phyloP scores from a whole-genome alignment of 441 rosid genomes.

The Theobroma grandiflorum region DNA sequence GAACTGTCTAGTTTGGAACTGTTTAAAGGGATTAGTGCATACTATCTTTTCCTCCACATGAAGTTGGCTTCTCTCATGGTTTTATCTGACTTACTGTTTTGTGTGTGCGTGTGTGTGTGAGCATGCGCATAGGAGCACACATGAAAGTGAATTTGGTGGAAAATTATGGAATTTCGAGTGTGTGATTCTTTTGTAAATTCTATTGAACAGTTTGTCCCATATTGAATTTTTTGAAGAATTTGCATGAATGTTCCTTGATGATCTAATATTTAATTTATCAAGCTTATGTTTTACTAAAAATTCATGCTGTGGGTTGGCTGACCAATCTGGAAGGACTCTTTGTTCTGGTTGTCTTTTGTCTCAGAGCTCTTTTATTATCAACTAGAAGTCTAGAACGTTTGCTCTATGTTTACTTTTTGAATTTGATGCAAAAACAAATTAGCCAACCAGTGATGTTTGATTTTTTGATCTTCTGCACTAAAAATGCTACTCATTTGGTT shows the following conservation, averaged over 20 bases:
- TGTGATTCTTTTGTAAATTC: not conserved
- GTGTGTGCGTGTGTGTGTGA: no score
- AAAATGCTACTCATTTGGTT: not conserved
- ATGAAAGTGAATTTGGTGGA: no score
- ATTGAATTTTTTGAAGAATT: not conserved
- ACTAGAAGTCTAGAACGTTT: not conserved
- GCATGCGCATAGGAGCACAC: no score
- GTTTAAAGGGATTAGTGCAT: no score
- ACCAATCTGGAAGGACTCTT: not conserved
- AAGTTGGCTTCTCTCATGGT: no score
- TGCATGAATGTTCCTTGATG: not conserved
- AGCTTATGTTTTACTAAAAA: not conserved
- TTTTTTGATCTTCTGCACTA: not conserved
- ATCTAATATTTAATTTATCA: not conserved
- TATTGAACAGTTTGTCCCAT: not conserved
- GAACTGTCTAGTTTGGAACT: no score
- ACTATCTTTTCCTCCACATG: no score
- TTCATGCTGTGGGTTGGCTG: not conserved
- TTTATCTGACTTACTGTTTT: no score
- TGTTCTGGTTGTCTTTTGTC: slow-evolving; percentile 2
- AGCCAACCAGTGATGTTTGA: not conserved
- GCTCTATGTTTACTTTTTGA: not conserved
- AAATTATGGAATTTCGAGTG: no score
- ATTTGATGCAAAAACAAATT: not conserved
- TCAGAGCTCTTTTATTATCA: not conserved